Evolutionary conservation across 2,329 filamentous ascomycete species (phyloP), one percentile per base, ranked within the genome.

Genomic region (Neospermospora avenae): DNA sequence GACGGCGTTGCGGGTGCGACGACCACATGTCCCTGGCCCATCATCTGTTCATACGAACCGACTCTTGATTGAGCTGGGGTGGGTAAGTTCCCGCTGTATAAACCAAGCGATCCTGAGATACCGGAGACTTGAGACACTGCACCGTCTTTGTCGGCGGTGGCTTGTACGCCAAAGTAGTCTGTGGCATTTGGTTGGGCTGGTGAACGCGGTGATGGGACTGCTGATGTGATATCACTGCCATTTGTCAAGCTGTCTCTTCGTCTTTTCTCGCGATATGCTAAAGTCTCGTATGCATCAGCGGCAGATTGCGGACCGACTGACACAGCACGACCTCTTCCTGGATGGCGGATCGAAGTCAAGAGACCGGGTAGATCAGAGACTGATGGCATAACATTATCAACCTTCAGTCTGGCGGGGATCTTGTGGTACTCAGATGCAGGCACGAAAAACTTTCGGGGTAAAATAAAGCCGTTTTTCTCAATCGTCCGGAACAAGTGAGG

Each of bases 221-320:
- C 60, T 18, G 58, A 59, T 1, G 65, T 61, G 2, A 61, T 51
- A 8, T 63, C 63, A 31, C 58, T 57, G 14, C 61, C 49, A 28
- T 61, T 65, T 3, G 69, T 72, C 55, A 73, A 76, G 68, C 84
- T 87, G 68, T 88, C 83, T 55, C 84, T 78, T 58, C 86, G 77
- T 60, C 80, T 79, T 65, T 87, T 84, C 67, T 96, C 91, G 20
- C 93, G 87, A 72, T 96, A 96, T 5, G 93, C 95, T 52, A 99
- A 80, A 20, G 92, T 91, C 77, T 99, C 95, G 76, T 97, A 96
- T 24, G 92, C 95, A 76, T 99, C 95, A 1, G 95, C 95, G 62
- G 93, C 93, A 48, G 93, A 97, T 76, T 98, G 95, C 1, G 95
- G 95, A 0, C 95, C 95, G 56, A 98, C 84, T 5, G 92, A 96